Percentiles rank a stretch among this genome's conserved stretches.
phyloP scores from a whole-genome alignment of 2,329 filamentous ascomycete genomes.

The Parasarocladium wereldwijsianum region DNA sequence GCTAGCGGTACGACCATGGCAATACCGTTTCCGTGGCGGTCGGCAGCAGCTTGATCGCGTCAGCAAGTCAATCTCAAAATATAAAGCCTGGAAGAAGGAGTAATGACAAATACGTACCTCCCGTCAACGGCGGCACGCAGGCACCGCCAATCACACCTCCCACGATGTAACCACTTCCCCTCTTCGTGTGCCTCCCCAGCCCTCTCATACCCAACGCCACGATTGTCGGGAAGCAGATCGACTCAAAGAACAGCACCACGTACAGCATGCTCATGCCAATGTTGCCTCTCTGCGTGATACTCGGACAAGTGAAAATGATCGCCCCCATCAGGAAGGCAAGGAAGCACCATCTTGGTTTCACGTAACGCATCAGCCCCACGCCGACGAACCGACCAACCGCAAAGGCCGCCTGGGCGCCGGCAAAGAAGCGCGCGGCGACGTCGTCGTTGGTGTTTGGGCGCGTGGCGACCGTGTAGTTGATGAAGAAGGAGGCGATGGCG shows the following conservation, averaged over 20 bases:
- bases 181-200: conserved; percentile 62
- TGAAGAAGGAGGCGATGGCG: conserved; percentile 52
- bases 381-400: conserved; percentile 59
- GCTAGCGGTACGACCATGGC: conserved; percentile 52
- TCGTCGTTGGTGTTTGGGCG: conserved; percentile 33
- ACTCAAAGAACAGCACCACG: conserved; percentile 63
- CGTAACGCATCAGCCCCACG: conserved; percentile 49
- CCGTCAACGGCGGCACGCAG: conserved; percentile 57
- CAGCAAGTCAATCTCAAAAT: no score
- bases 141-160: conserved; percentile 61
- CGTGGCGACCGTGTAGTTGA: conserved; percentile 56
- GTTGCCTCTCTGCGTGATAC: conserved; percentile 31
- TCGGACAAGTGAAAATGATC: conserved; percentile 44
- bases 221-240: conserved; percentile 69
- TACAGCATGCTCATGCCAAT: conserved; percentile 47
- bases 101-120: no score
- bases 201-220: conserved; percentile 64
- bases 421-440: conserved; percentile 51
- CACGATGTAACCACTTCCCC: conserved; percentile 55
- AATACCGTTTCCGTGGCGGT: conserved; percentile 41
- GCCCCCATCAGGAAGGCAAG: conserved; percentile 47
- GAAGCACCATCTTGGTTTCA: conserved; percentile 54
- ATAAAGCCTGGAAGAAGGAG: no score
- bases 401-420: conserved; percentile 60
- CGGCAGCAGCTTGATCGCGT: no score